phyloP scores from a whole-genome alignment of 345 rosid species.

The Mercurialis annua region DNA sequence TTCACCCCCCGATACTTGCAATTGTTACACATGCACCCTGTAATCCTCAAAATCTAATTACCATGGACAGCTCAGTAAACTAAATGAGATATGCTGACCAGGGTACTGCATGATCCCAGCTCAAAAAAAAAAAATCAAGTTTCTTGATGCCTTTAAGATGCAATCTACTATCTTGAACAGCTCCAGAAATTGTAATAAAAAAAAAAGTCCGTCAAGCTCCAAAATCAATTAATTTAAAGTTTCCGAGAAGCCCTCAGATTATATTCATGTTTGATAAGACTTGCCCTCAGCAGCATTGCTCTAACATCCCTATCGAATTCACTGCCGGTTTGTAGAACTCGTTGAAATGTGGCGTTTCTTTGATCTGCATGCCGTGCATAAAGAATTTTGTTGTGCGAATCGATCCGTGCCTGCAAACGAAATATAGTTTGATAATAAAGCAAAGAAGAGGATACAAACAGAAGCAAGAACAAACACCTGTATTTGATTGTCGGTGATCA shows the following conservation, averaged over 20 bases:
- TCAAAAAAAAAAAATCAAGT: conserved; percentile 30
- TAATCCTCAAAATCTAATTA: conserved; percentile 19
- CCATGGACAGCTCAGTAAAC: conserved; percentile 9
- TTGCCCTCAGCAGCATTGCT: conserved; percentile 84
- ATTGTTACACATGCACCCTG: conserved; percentile 11
- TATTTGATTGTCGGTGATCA: conserved; percentile 93
- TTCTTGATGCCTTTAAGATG: conserved; percentile 49
- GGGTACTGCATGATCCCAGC: not conserved
- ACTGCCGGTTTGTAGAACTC: conserved; percentile 84
- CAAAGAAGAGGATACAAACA: not conserved
- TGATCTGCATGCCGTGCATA: conserved; percentile 98
- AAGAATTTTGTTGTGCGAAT: conserved; percentile 94
- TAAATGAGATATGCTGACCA: conserved; percentile 6
- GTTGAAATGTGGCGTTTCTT: conserved; percentile 89
- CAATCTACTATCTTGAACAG: conserved; percentile 5
- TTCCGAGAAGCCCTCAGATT: conserved; percentile 59
- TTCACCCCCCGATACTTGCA: conserved; percentile 1
- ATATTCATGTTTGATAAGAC: conserved; percentile 79
- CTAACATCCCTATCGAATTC: conserved; percentile 89
- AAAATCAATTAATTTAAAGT: conserved; percentile 34
- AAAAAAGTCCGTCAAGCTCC: conserved; percentile 5
- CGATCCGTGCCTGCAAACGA: conserved; percentile 81
- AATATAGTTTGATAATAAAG: conserved; percentile 1
- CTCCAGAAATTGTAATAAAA: conserved; percentile 8
- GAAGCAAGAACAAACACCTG: conserved; percentile 45